These are phyloP conservation scores for Yamadazyma olivae DNA, from an alignment of 805 yeast species.

Conservation along the genomic window DNA sequence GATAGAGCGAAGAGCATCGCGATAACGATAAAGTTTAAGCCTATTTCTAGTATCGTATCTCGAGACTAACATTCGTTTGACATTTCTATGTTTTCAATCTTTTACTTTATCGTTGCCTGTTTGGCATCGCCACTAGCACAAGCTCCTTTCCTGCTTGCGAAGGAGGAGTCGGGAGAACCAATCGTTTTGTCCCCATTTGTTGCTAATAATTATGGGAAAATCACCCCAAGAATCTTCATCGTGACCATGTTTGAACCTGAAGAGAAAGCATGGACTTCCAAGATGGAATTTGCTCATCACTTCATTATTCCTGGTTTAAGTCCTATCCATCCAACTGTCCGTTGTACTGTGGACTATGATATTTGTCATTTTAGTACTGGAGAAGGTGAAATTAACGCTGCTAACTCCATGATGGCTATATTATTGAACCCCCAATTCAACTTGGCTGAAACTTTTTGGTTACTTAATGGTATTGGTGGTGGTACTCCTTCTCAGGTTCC, in stretches of 20 bases:
- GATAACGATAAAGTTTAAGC: too few species aligned
- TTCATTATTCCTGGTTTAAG: constrained; percentile 63
- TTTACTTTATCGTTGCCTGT: not conserved
- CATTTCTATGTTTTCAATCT: not conserved
- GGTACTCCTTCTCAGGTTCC: constrained; percentile 55
- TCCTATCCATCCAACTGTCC: constrained; percentile 54
- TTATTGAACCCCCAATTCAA: constrained; percentile 53
- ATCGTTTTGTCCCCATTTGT: constrained; percentile 1
- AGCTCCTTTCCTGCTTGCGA: too few species aligned
- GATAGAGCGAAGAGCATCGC: too few species aligned
- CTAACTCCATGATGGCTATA: constrained; percentile 54
- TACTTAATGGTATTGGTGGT: constrained; percentile 67
- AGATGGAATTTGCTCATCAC: constrained; percentile 47
- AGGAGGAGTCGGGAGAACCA: not conserved
- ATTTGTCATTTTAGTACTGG: constrained; percentile 64
- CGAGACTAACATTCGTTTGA: too few species aligned
- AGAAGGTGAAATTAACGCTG: constrained; percentile 67
- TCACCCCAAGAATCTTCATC: constrained; percentile 52
- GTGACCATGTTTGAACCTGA: constrained; percentile 56
- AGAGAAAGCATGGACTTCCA: constrained; percentile 49
- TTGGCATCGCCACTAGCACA: not conserved
- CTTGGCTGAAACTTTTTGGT: constrained; percentile 55
- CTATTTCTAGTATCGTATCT: too few species aligned
- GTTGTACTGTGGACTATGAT: constrained; percentile 47
- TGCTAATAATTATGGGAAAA: not conserved